Evolutionary conservation across 108 stramenopile species (phyloP).

Genomic region (Licmophora abbreviata): DNA sequence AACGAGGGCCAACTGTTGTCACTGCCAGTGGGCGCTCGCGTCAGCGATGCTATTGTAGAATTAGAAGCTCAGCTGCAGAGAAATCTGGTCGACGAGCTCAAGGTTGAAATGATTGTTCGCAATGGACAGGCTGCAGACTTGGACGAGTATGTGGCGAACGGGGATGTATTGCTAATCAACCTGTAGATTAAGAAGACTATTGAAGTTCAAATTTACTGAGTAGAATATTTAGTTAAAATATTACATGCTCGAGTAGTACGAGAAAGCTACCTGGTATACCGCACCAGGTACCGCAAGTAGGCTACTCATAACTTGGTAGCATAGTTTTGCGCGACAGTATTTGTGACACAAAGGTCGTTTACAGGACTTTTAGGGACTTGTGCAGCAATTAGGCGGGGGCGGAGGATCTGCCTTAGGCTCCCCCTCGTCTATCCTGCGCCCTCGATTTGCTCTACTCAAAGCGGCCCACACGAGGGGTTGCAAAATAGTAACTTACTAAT

Average conservation of each 20-base stretch:
- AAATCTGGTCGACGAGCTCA: background rate
- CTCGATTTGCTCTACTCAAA: no score
- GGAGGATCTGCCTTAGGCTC: no score
- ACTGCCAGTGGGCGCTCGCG: conserved; percentile 20
- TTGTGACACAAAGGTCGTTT: background rate
- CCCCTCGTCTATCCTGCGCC: no score
- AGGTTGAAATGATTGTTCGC: conserved; percentile 16
- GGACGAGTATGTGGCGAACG: conserved; percentile 47
- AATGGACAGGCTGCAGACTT: conserved; percentile 36
- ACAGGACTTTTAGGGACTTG: no score
- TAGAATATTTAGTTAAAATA: background rate
- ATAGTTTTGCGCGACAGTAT: background rate
- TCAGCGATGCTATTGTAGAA: conserved; percentile 34
- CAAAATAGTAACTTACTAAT: no score
- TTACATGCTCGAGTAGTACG: background rate
- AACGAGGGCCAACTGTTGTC: conserved; percentile 34
- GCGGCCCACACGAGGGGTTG: no score
- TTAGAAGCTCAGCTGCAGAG: conserved; percentile 10
- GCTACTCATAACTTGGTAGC: background rate
- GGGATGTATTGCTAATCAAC: conserved; percentile 49
- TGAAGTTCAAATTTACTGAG: background rate
- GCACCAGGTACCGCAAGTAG: background rate
- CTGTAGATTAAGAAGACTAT: background rate
- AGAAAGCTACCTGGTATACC: background rate
- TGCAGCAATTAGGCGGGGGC: no score